These are phyloP conservation scores for Hymenoscyphus fraxineus DNA, from an alignment of 2,329 filamentous ascomycete species.

Conservation along the genomic window DNA sequence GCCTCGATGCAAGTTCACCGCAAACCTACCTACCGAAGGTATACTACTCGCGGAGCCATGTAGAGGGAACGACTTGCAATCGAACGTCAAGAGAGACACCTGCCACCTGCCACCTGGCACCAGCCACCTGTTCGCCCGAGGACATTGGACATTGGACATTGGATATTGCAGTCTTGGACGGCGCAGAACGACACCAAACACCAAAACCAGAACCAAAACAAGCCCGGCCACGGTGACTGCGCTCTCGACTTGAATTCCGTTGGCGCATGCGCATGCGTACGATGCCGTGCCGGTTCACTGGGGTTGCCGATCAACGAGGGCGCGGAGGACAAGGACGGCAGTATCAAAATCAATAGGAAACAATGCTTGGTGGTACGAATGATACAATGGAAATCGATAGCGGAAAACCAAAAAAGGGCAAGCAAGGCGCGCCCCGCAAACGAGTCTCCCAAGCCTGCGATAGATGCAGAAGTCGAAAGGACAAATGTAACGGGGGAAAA, in stretches of 20 bases:
- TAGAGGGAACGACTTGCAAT: background rate
- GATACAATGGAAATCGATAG: constrained; percentile 1
- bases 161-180: background rate
- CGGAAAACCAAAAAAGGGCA: constrained; percentile 21
- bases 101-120: too few species aligned
- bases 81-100: background rate
- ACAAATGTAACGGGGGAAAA: constrained; percentile 59
- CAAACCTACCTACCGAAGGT: background rate
- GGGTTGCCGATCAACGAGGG: constrained; percentile 9
- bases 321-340: background rate
- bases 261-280: constrained; percentile 7
- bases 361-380: constrained; percentile 15
- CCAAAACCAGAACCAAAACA: background rate
- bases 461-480: constrained; percentile 50
- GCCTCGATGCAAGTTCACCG: background rate
- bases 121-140: too few species aligned
- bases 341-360: background rate
- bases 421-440: constrained; percentile 28
- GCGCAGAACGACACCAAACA: background rate
- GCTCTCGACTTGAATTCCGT: background rate
- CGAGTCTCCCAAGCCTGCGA: constrained; percentile 51
- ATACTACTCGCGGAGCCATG: background rate
- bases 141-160: background rate
- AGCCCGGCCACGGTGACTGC: background rate
- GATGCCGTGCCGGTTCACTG: constrained; percentile 12